Evolutionary conservation across 2,329 filamentous ascomycete genomes (phyloP).

Genomic region (Microsporum ferrugineum): DNA sequence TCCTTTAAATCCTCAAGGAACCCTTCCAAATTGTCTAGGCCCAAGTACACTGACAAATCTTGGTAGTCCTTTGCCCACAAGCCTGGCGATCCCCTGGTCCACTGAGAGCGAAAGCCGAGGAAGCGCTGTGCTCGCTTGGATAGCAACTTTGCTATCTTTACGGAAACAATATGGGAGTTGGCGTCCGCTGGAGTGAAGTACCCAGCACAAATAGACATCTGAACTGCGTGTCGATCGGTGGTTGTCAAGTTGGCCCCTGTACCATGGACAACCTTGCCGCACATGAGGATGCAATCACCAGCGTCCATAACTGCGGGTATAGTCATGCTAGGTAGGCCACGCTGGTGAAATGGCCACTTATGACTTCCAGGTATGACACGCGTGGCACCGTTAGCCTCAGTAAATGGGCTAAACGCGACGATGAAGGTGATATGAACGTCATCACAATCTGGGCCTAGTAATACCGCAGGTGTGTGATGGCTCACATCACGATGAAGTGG

Average conservation of each 20-base stretch:
- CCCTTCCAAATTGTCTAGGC: not conserved
- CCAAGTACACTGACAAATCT: not conserved
- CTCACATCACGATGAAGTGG: not conserved
- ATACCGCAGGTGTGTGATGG: not conserved
- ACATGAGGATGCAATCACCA: not conserved
- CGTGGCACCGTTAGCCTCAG: constrained; percentile 3
- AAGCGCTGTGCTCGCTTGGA: not conserved
- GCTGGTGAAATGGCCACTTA: not conserved
- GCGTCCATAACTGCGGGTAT: not conserved
- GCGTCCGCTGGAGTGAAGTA: not conserved
- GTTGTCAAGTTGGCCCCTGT: not conserved
- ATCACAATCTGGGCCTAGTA: not conserved
- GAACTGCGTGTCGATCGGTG: not conserved
- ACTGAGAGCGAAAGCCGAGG: not conserved
- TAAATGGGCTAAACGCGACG: not conserved
- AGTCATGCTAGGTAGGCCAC: not conserved
- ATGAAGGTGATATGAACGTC: not conserved
- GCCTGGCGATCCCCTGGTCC: not conserved
- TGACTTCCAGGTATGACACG: constrained; percentile 1
- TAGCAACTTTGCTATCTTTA: not conserved
- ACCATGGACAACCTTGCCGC: not conserved
- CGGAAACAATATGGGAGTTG: not conserved
- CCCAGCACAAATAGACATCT: not conserved
- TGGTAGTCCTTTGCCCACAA: not conserved
- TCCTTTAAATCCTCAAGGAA: not conserved